Base-by-base conservation (phyloP, 768 basidiomycete genomes). In the Galerina sulciceps region DNA sequence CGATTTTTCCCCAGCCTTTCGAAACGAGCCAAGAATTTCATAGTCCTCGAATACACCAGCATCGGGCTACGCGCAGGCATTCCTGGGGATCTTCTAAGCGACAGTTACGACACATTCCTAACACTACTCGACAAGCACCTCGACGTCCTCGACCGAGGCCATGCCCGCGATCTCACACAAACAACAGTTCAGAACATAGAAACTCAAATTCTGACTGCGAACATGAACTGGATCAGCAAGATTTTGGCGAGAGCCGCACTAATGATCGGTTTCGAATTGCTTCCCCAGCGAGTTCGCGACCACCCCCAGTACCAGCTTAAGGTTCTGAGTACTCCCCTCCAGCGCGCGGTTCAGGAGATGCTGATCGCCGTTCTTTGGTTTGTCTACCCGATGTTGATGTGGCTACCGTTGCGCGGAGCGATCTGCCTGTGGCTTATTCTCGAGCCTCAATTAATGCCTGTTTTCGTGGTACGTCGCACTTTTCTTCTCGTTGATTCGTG, bases 321-420 rank as follows among this genome's bases (percentile, higher is more conserved):
- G 26, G 18, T 35, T 15, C 31, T 54, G 10, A 44, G 23, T 18
- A 35, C 17, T 13, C 35, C n/a, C 26, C 45, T 41, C n/a, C 41
- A 35, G 10, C 53, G 42, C 31, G 26, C 1, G 2, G 14, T 44
- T 2, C 53, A 45, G 38, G 45, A 35, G 22, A 20, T 18, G 15
- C 5, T 42, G 1, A 44, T 44, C 8, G 23, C 26, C 2, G 10
- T n/a, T 17, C 31, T 54, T 6, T 54, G 31, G 53, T 20, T 54
- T 10, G 15, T 54, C 26, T 54, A 54, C 35, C 53, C 42, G 23
- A 26, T 10, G 34, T 18, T 54, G 11, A 54, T 54, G 53, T 54
- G 53, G 53, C 41, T 54, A 10, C 53, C 53, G 14, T 43, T 54
- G 34, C 42, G 41, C 4, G 53, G 53, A 20, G 26, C 35, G 6